Evolutionary conservation across 1,139 yeast species (phyloP).

Genomic region (Yamadazyma membranifaciens): DNA sequence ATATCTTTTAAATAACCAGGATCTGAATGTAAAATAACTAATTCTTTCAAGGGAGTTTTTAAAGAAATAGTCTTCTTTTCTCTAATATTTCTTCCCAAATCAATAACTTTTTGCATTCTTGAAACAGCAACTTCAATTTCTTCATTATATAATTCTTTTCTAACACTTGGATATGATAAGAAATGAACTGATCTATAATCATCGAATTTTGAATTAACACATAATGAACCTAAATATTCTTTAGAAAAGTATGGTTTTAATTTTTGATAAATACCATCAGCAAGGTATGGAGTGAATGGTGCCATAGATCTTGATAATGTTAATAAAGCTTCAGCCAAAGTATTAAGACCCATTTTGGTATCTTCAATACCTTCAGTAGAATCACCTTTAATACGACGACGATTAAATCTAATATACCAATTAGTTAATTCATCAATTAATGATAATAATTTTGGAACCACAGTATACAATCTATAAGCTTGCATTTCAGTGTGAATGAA

Average conservation of each 20-base stretch:
- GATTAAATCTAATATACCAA: constrained; percentile 98
- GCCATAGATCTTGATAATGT: constrained; percentile 96
- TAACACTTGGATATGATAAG: constrained; percentile 84
- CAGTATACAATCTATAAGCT: constrained; percentile 88
- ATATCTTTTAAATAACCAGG: constrained; percentile 72
- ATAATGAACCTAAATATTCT: constrained; percentile 46
- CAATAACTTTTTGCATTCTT: constrained; percentile 97
- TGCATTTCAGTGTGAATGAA: constrained; percentile 88
- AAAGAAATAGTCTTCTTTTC: constrained; percentile 92
- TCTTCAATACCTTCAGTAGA: constrained; percentile 76
- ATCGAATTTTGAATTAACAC: constrained; percentile 38
- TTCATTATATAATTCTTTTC: constrained; percentile 76
- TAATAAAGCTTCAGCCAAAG: constrained; percentile 85
- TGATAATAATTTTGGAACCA: constrained; percentile 84
- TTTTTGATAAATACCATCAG: constrained; percentile 85
- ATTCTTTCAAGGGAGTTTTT: constrained; percentile 89
- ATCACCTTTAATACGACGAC: constrained; percentile 93
- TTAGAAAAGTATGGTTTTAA: constrained; percentile 60
- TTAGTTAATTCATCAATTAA: constrained; percentile 95
- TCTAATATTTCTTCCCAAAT: constrained; percentile 92
- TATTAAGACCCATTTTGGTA: constrained; percentile 81
- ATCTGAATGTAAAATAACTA: constrained; percentile 85
- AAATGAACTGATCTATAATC: constrained; percentile 90
- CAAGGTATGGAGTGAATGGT: constrained; percentile 95
- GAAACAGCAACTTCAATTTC: constrained; percentile 79